Base-by-base conservation (phyloP, 1,139 yeast species). In the Geotrichum klebahnii region DNA sequence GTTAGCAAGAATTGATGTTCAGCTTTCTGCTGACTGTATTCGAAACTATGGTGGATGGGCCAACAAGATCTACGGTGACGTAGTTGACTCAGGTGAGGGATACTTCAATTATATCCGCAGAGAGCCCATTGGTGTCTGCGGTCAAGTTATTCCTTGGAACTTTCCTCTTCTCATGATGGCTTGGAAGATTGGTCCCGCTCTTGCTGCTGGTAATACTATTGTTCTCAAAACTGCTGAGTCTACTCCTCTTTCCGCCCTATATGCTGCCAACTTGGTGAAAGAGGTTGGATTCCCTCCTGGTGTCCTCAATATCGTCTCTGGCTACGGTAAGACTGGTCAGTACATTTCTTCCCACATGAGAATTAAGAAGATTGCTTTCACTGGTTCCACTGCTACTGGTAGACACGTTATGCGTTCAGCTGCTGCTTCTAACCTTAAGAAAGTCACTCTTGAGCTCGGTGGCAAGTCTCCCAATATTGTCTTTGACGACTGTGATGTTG, bases 81-180 rank as follows among this genome's bases (percentile, higher is more conserved):
- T 82, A 44, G 77, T 84, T 57, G 85, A 83, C 64, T 80, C 84
- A 57, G 85, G 83, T 62, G 68, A 68, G 46, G 66, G 74, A 56
- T 81, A 82, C 69, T 79, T 82, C 66, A 80, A 78, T 60, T 82
- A 79, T 68, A 71, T 77, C 48, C 71, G 72, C 59, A 70, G 74
- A 57, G 90, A 83, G 69, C 89, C 92, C 57, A 67, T 83, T 59
- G 92, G 92, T 62, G 90, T 84, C 50, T 82, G 89, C 70, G 94
- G 90, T 52, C 87, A 82, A 67, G 81, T 84, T 60, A 83, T 86
- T 60, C 95, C 95, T 60, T 86, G 95, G 95, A 86, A 86, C 71
- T 86, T 85, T 79, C 95, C 95, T 57, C 71, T 86, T 55, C 74
- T 84, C 67, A 84, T 84, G 87, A 79, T 82, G 70, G 71, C 87